Conservation (phyloP, 2,329 filamentous ascomycete species). For the Phymatotrichopsis omnivora region DNA sequence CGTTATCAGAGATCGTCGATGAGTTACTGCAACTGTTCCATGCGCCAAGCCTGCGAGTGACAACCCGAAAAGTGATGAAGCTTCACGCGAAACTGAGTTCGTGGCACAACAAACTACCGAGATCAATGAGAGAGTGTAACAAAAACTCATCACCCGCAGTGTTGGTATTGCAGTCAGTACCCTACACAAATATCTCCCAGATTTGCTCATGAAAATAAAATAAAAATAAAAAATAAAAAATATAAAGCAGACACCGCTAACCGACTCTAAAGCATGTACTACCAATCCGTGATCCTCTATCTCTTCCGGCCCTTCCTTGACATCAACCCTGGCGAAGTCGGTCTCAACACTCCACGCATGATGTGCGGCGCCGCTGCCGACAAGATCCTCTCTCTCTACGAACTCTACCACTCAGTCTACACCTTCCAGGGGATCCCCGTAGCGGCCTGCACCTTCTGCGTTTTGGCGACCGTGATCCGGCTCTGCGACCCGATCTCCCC, state of each 20-base stretch:
- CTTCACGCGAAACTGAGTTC: conserved; percentile 80
- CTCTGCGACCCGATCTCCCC: too few relatives aligned
- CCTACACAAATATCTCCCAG: conserved; percentile 3
- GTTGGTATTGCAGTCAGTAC: conserved; percentile 71
- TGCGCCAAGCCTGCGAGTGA: conserved; percentile 68
- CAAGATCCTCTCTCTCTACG: too few relatives aligned
- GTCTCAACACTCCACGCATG: too few relatives aligned
- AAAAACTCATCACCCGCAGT: conserved; percentile 84
- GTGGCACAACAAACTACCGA: conserved; percentile 75
- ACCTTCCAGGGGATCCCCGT: too few relatives aligned
- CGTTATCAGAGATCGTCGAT: conserved; percentile 84
- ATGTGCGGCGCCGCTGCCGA: too few relatives aligned
- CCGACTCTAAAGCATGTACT: conserved; percentile 99
- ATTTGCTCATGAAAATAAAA: not conserved
- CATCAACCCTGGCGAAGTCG: too few relatives aligned
- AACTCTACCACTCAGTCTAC: too few relatives aligned
- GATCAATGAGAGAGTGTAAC: conserved; percentile 77
- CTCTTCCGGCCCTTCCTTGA: conserved; percentile 92
- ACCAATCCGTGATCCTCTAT: conserved; percentile 89
- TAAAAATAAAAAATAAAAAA: conserved; percentile 23
- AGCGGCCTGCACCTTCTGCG: too few relatives aligned
- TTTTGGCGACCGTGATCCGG: too few relatives aligned
- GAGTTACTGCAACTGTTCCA: conserved; percentile 87
- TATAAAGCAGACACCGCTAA: not conserved
- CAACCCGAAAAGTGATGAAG: too few relatives aligned